Evolutionary conservation across 441 rosid genomes (phyloP), one percentile per base, ranked within the genome.

Genomic region (Francoa sonchifolia): DNA sequence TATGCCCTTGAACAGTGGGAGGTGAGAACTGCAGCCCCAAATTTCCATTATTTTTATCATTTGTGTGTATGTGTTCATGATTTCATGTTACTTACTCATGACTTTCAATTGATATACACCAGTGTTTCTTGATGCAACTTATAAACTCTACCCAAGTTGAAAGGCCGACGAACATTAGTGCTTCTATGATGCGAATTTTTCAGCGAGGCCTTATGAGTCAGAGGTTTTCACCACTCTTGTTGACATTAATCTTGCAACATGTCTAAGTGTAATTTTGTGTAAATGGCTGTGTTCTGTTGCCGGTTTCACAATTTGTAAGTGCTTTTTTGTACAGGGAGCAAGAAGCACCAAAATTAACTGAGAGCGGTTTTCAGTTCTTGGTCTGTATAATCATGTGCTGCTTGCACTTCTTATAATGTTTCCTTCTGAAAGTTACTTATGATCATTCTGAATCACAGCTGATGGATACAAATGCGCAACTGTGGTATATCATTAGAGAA

Each of bases 351-450:
- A 73, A 79, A 50, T 66, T 89, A 66, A 79, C 94, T 16, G 94
- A 89, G 74, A 69, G 79, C 66, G 96, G 96, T 62, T 89, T 89
- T 63, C 98, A 89, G 69, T 89, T 89, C 73, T 68, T 89, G 96
- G 96, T 89, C 72, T 47, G 86, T 39, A 49, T 47, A 18, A 46
- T 56, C 42, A 60, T 26, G 35, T 34, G 48, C 18, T 37, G 19
- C 50, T 50, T 59, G 17, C 35, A 42, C 23, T 45, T 64, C 30
- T 33, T 26, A 15, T 55, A 42, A 25, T 35, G 9, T 19, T 39
- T 36, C 23, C 36, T 49, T 46, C 38, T 59, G 22, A 43, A 29
- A 44, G 15, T 59, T 59, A 51, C 55, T 28, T 54, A 41, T 52
- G 30, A 42, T 36, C 48, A 19, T 18, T 25, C 21, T 35, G 42